Evolutionary conservation across 495 filamentous ascomycete genomes (phyloP), one percentile per base, ranked within the genome.

Genomic region (Hyaloscypha bicolor): DNA sequence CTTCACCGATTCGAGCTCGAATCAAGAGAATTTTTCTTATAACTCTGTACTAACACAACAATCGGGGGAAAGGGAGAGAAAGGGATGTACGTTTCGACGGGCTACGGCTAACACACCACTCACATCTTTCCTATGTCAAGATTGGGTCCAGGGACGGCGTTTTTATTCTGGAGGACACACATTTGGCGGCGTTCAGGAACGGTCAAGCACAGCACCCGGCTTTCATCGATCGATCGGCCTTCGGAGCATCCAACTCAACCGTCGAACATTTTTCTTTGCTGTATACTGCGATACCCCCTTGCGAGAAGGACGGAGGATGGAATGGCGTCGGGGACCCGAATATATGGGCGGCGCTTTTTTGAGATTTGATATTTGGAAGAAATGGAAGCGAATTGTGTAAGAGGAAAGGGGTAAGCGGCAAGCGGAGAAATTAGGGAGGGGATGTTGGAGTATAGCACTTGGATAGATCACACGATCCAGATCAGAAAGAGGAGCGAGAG

Each of bases 231-330:
- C 25, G 25, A 25, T 25, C 25, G 25, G 21, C 9, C 31, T 33
- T 25, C 11, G 21, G 22, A 12, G 42, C 37, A 55, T 42, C 31
- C 37, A 31, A 48, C 42, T 19, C 16, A 4, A 48, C 6, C 25
- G 3, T 63, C 53, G 55, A 61, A 56, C 51, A 62, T 66, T 48
- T 70, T 65, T 67, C 66, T 22, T 71, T 69, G 35, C 35, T 72
- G 65, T 57, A 74, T 75, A 68, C 59, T 61, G 63, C 37, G 65
- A 68, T 68, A 68, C 65, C 65, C 65, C 60, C 30, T 63, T 56
- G 56, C 56, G 14, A 33, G 56, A 16, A 60, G 19, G 56, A 57
- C 39, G 21, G 56, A 60, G 22, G 37, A 67, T 67, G 53, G 29
- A 56, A 65, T 59, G 53, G 64, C 52, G 53, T 65, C 51, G 32